Base-by-base conservation (phyloP, 1,139 yeast species). In the Suhomyces wounanorum region DNA sequence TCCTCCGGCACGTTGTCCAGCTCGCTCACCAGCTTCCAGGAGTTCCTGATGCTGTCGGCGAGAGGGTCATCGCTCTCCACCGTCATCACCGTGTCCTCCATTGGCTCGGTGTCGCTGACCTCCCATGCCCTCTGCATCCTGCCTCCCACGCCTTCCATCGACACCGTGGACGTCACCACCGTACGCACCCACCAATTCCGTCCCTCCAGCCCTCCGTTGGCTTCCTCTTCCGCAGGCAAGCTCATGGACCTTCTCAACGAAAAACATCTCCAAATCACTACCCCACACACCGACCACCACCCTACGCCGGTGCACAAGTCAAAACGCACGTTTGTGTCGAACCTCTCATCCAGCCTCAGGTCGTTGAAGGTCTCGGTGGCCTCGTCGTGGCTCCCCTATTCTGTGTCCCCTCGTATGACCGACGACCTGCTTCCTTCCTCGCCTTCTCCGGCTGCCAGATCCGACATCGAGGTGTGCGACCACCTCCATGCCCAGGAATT, bases 331-430 rank as follows among this genome's bases (percentile, higher is more conserved):
- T 44, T 49, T 10, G 48, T 49, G 10, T 52, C 56, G 21, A 52
- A 50, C 31, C 31, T 53, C 25, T 49, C 56, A 6, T 47, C 52
- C 11, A 47, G 52, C 10, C 40, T 53, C 38, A 48, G 43, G 30
- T 43, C 40, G 18, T 53, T 50, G 51, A 53, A 53, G 17, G 44
- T 45, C 11, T 30, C 52, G 25, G 11, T 51, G 17, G 31, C 48
- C 37, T 21, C 23, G n/a, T 43, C 40, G 16, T 50, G 52, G 51
- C 48, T 44, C 26, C 48, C 55, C 1, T 52, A 52, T 39, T 40
- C 51, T 16, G 31, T 48, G 14, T 35, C 63, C 8, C 69, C 69
- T 10, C 53, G 67, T 44, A 55, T 63, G 54, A 63, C 69, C 16
- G 68, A 66, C 52, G 70, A 66, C 41, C 57, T 54, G 11, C 51